These are phyloP conservation scores for Hypoxylon perforatum DNA, from an alignment of 495 filamentous ascomycete genomes.

Conservation along the genomic window DNA sequence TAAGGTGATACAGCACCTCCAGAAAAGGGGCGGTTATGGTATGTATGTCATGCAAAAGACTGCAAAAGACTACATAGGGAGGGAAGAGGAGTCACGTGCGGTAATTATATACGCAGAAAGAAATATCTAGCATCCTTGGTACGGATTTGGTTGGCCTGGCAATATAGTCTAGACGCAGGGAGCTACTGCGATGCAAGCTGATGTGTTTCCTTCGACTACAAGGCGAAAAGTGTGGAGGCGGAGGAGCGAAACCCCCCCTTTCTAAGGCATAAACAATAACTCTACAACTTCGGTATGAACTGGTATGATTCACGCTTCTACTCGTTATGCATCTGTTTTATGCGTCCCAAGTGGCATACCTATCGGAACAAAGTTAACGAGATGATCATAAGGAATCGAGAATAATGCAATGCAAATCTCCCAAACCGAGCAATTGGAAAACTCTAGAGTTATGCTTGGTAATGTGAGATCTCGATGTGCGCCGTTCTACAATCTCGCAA, in stretches of 20 bases:
- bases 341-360: slow-evolving; percentile 28
- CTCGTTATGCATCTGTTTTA: slow-evolving; percentile 42
- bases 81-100: slow-evolving; percentile 35
- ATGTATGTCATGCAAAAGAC: slow-evolving; percentile 20
- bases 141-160: slow-evolving; percentile 28
- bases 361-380: slow-evolving; percentile 44
- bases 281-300: slow-evolving; percentile 39
- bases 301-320: slow-evolving; percentile 34
- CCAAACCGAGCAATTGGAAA: slow-evolving; percentile 22
- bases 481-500: slow-evolving; percentile 13
- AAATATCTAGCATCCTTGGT: background rate
- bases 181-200: slow-evolving; percentile 43
- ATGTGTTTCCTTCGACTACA: slow-evolving; percentile 35
- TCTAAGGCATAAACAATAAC: slow-evolving; percentile 28
- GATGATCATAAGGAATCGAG: slow-evolving; percentile 31
- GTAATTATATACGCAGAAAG: slow-evolving; percentile 11
- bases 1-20: slow-evolving; percentile 36
- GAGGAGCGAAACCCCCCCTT: slow-evolving; percentile 15
- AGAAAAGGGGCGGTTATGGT: slow-evolving; percentile 10
- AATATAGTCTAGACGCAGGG: slow-evolving; percentile 25
- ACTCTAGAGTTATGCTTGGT: slow-evolving; percentile 25
- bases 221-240: slow-evolving; percentile 28
- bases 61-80: slow-evolving; percentile 8
- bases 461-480: slow-evolving; percentile 28
- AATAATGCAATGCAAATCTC: slow-evolving; percentile 37